Evolutionary conservation across 352 stramenopile species (phyloP).

Genomic region (Blastocystis sp.): DNA sequence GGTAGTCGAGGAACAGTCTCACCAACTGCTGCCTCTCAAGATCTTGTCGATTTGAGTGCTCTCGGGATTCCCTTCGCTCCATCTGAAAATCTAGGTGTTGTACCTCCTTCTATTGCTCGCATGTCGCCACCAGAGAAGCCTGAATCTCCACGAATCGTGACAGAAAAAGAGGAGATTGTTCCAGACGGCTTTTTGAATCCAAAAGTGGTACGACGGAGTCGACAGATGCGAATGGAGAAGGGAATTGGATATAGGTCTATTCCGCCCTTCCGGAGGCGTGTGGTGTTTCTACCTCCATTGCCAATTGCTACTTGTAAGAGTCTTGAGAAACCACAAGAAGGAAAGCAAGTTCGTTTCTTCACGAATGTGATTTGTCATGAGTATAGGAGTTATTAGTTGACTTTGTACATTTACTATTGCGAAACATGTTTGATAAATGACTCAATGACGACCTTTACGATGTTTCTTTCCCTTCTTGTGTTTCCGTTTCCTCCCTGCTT

Average conservation of each 20-base stretch:
- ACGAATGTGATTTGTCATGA: constrained; percentile 55
- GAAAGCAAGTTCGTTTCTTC: constrained; percentile 51
- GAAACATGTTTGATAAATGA: background rate
- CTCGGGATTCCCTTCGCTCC: constrained; percentile 33
- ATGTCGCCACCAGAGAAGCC: background rate
- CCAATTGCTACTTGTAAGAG: background rate
- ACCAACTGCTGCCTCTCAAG: too few relatives aligned
- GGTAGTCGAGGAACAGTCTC: too few relatives aligned
- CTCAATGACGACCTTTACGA: constrained; percentile 2
- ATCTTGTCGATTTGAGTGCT: constrained; percentile 1
- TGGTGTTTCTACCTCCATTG: constrained; percentile 30
- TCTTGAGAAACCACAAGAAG: background rate
- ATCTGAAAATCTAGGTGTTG: background rate
- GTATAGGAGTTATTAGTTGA: constrained; percentile 54
- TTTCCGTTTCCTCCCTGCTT: background rate
- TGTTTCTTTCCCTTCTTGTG: background rate
- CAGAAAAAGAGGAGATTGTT: background rate
- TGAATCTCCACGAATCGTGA: background rate
- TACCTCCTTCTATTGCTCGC: background rate
- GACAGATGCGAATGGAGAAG: background rate
- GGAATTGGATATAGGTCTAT: background rate
- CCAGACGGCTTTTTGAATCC: constrained; percentile 39
- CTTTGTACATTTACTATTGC: background rate
- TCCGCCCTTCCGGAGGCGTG: background rate
- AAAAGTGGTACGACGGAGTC: constrained; percentile 21